A percentile compares a stretch with the other conserved stretches of the same genome.
phyloP scores from a whole-genome alignment of 306 rosid species.

The Corylus avellana region DNA sequence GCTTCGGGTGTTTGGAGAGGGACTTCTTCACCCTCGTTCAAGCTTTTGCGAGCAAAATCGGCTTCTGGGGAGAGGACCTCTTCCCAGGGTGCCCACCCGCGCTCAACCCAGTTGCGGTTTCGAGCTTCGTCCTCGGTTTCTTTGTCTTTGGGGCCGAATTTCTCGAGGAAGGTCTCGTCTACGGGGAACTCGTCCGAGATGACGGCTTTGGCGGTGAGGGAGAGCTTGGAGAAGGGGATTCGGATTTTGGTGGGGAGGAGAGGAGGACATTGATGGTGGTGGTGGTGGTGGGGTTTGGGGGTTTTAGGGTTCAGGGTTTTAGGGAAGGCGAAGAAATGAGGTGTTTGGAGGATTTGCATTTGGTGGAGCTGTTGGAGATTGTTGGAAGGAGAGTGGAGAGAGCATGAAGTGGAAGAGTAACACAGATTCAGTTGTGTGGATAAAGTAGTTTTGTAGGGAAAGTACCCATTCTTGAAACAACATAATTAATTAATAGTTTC shows the following conservation, averaged over 20 bases:
- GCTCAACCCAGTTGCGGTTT: conserved; percentile 79
- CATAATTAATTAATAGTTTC: no score
- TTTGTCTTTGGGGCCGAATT: conserved; percentile 58
- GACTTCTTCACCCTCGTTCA: conserved; percentile 93
- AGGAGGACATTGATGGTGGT: conserved; percentile 39
- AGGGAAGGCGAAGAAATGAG: conserved; percentile 66
- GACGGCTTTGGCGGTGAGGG: conserved; percentile 37
- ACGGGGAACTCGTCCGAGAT: conserved; percentile 96
- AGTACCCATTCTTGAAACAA: no score
- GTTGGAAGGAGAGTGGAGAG: neutral
- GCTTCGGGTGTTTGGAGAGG: conserved; percentile 81
- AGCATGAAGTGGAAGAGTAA: no score
- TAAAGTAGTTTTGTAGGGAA: neutral
- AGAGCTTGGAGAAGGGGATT: conserved; percentile 1
- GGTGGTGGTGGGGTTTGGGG: conserved; percentile 1
- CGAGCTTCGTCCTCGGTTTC: conserved; percentile 92
- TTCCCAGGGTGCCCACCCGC: conserved; percentile 99
- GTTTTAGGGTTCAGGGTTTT: conserved; percentile 42
- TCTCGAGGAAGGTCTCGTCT: conserved; percentile 68
- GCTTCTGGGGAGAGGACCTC: conserved; percentile 88
- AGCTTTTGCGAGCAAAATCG: conserved; percentile 77
- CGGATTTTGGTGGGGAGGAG: conserved; percentile 7
- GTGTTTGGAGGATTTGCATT: conserved; percentile 71
- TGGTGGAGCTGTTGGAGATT: neutral
- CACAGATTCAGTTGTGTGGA: neutral